These are phyloP conservation scores for Raphidocelis subcapitata DNA, from an alignment of 139 green algal genomes.

Conservation along the genomic window DNA sequence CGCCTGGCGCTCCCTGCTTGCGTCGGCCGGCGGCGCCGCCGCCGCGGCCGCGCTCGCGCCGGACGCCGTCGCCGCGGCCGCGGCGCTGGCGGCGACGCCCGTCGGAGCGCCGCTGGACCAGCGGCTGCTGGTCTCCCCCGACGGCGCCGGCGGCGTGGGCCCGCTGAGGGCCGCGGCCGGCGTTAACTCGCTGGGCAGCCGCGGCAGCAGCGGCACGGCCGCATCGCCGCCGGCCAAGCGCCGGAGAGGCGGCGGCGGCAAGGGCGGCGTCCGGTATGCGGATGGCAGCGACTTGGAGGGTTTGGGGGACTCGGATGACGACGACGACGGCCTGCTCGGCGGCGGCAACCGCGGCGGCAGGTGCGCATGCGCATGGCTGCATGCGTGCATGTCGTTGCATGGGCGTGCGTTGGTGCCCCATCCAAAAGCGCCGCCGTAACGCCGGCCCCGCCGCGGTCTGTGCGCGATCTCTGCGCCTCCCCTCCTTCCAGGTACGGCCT, in stretches of 20 bases:
- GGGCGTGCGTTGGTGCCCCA: not conserved
- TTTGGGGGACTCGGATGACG: not conserved
- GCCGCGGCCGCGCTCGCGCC: conserved; percentile 1
- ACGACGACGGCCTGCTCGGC: not conserved
- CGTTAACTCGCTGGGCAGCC: not conserved
- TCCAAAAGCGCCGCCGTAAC: no score
- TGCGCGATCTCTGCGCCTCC: no score
- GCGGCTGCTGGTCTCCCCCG: conserved; percentile 16
- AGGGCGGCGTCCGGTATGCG: not conserved
- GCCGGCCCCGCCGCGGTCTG: no score
- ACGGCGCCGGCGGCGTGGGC: not conserved
- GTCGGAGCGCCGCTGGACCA: conserved; percentile 35
- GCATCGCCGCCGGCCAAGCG: not conserved
- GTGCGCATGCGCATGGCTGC: not conserved
- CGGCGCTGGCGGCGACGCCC: conserved; percentile 33
- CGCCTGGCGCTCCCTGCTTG: conserved; percentile 68
- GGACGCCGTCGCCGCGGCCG: conserved; percentile 4
- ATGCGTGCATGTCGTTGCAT: not conserved
- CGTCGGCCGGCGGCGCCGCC: not conserved
- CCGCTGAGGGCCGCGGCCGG: not conserved
- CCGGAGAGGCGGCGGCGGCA: not conserved
- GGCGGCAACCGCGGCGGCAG: not conserved
- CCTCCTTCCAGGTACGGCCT: no score
- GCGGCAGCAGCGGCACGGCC: not conserved
- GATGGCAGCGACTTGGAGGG: not conserved